These are phyloP conservation scores for Coix lacrymajobi DNA, from an alignment of 176 grass and related monocot genomes.

Conservation along the genomic window DNA sequence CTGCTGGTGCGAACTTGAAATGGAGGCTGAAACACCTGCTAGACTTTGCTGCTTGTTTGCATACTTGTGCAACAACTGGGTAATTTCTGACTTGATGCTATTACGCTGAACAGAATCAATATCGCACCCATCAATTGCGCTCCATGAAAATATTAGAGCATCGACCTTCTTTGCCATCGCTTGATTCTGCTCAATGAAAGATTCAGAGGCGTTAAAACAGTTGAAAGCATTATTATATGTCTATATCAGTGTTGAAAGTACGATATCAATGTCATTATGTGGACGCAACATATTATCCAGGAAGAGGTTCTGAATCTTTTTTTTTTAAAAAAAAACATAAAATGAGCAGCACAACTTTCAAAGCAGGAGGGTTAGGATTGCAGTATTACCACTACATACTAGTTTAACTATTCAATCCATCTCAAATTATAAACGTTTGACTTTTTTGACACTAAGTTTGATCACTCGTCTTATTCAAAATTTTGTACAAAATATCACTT, in stretches of 20 bases:
- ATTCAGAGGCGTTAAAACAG: background rate
- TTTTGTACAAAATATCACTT: too few species aligned
- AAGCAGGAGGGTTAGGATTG: background rate
- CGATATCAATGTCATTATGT: background rate
- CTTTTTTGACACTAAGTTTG: too few species aligned
- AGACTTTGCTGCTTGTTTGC: conserved; percentile 22
- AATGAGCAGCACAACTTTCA: background rate
- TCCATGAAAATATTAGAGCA: conserved; percentile 39
- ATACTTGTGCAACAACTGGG: conserved; percentile 27
- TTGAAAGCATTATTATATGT: background rate
- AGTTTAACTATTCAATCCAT: too few species aligned
- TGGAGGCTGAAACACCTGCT: background rate
- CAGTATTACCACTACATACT: background rate
- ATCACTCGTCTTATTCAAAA: too few species aligned
- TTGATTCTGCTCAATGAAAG: conserved; percentile 18
- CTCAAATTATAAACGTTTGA: too few species aligned
- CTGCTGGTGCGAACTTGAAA: background rate
- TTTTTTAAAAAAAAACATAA: background rate
- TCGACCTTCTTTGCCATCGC: conserved; percentile 19
- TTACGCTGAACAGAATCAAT: conserved; percentile 1
- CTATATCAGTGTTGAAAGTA: background rate
- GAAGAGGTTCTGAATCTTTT: background rate
- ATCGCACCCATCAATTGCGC: conserved; percentile 8
- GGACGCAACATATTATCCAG: background rate
- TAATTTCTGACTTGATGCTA: conserved; percentile 38